Evolutionary conservation across 2,329 filamentous ascomycete species (phyloP), one percentile per base, ranked within the genome.

Genomic region (Celoporthe dispersa): DNA sequence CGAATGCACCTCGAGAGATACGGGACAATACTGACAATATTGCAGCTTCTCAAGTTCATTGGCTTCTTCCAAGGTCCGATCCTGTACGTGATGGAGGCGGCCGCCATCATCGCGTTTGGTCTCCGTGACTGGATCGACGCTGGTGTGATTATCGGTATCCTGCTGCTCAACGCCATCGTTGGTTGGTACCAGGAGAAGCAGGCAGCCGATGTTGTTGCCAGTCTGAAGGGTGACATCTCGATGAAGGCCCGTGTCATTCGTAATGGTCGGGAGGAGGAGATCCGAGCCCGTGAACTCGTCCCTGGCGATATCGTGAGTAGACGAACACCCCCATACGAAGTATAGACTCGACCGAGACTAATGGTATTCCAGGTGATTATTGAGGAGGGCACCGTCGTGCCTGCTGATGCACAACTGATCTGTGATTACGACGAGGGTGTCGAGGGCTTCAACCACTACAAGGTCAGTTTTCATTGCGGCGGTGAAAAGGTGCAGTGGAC

Each of bases 101-200:
- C 91, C 82, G 91, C 91, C 77, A 82, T 92, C 67, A 84, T 94
- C 76, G 90, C 91, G 75, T 89, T 89, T 78, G 91, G 91, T 87
- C 89, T 94, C 73, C 86, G 87, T 79, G 90, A 92, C 81, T 93
- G 91, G 91, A 86, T 92, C 74, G 91, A 94, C 83, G 87, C 93
- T 75, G 91, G 90, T 86, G 90, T 94, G 80, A 93, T 93, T 79
- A 88, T 90, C 76, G 91, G 87, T 84, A 93, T 94, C 80, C 83
- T 94, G 68, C 76, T 90, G 78, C 89, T 94, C 73, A 94, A 94
- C 83, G 91, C 91, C 74, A 83, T 90, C 73, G 91, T 93, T 79
- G 91, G 91, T 84, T 93, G 91, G 88, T 93, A 93, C 80, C 91
- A 93, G 80, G 91, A 93, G 82, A 93, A 93, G 84, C 91, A 93